Base-by-base conservation (phyloP, 2,329 filamentous ascomycete genomes). In the Aspergillus sp. region DNA sequence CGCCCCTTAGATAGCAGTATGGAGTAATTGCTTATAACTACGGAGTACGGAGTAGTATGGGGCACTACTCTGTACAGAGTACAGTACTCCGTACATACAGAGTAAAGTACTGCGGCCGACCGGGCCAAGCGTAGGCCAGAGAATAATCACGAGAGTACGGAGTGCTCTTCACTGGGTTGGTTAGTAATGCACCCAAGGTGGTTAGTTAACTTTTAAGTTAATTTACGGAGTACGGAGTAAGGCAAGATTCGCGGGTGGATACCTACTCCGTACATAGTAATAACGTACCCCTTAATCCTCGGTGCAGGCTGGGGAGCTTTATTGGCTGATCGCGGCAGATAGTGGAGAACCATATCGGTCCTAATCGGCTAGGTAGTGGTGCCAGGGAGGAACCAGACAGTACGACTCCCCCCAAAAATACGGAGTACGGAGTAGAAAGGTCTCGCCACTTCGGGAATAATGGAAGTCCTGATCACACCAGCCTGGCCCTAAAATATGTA, bases 361-460 rank as follows among this genome's bases (percentile, higher is more conserved):
- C 50, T 48, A 57, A 57, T 62, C 62, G 60, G 62, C 58, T 61
- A 53, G 54, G 48, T 48, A 57, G 61, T 64, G 61, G 61, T 59
- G 58, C 60, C 58, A 63, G 52, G 57, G 57, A 36, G 46, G 48
- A 55, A 54, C 46, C n/a, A 49, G 44, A 45, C 10, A 44, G 27
- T 41, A 26, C 12, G 5, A 19, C 38, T 9, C 30, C 6, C 5
- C 5, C 30, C 30, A 32, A 9, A 35, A 48, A 49, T 55, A 19
- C 19, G 19, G 19, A 19, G 19, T 19, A 19, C 53, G 46, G 9
- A 9, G 43, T 40, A 33, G 41, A 41, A 46, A 49, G 50, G 54
- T 63, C 62, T 63, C 63, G 63, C 63, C 63, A 65, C 63, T 58
- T 59, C 61, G 61, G 61, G 56, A 61, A 50, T 54, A 50, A 32